A percentile compares a stretch with the other conserved stretches of the same genome.
These are phyloP conservation scores for Coccomyxa sp. DNA, from an alignment of 139 green algal species.

Conservation along the genomic window DNA sequence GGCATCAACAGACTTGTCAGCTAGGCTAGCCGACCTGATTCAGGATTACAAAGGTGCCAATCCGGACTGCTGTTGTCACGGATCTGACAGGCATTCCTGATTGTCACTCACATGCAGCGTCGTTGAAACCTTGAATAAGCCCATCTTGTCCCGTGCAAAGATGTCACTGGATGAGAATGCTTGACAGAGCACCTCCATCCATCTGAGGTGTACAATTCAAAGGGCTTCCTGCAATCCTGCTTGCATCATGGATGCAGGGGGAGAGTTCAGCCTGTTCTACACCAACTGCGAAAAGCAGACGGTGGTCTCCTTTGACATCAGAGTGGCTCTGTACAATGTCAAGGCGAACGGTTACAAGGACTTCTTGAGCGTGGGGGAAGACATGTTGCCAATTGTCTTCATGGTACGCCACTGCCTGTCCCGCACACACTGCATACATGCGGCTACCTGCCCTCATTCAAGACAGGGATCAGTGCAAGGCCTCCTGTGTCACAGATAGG, in stretches of 20 bases:
- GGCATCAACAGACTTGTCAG: background rate
- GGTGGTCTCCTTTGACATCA: conserved; percentile 69
- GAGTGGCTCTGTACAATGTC: conserved; percentile 78
- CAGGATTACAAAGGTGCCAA: conserved; percentile 5
- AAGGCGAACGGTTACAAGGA: conserved; percentile 51
- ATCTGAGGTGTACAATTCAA: too few species aligned
- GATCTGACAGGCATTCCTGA: too few species aligned
- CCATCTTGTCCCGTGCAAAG: background rate
- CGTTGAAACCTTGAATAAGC: too few species aligned
- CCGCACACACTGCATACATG: too few species aligned
- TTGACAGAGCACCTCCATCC: background rate
- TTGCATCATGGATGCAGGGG: too few species aligned
- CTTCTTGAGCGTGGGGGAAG: conserved; percentile 90
- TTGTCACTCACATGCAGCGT: too few species aligned
- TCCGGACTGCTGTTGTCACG: too few species aligned
- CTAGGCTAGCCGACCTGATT: conserved; percentile 13
- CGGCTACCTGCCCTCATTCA: too few species aligned
- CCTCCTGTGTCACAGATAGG: too few species aligned
- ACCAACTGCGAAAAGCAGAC: conserved; percentile 77
- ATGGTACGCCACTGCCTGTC: too few species aligned
- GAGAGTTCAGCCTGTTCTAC: conserved; percentile 85
- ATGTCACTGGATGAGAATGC: background rate
- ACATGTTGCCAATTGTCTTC: conserved; percentile 80
- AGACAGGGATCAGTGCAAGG: too few species aligned
- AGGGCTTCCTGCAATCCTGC: too few species aligned